A percentile compares a stretch with the other conserved stretches of the same genome.
Evolutionary conservation across 352 stramenopile genomes (phyloP).

Genomic region (Phytopythium mirpurense): DNA sequence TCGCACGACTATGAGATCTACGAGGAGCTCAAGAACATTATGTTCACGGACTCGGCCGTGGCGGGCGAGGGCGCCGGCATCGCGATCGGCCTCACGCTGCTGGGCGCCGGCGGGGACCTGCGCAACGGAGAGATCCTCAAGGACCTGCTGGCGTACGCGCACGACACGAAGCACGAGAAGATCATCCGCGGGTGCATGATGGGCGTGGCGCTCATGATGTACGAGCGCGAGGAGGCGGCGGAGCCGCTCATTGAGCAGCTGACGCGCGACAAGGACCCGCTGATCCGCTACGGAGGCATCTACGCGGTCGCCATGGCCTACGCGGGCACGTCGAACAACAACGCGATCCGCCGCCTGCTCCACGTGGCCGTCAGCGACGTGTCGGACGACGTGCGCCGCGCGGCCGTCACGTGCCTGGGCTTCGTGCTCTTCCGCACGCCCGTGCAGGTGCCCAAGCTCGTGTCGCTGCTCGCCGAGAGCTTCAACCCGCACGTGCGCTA

Average conservation of each 20-base stretch:
- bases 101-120: constrained; percentile 90
- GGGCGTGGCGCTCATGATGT: constrained; percentile 98
- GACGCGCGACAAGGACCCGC: constrained; percentile 94
- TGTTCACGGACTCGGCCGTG: constrained; percentile 98
- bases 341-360: constrained; percentile 94
- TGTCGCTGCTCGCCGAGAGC: constrained; percentile 96
- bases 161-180: constrained; percentile 99
- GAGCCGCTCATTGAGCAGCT: constrained; percentile 98
- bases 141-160: constrained; percentile 96
- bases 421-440: constrained; percentile 98
- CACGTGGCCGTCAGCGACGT: constrained; percentile 99
- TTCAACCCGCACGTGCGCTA: constrained; percentile 99
- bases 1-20: constrained; percentile 94
- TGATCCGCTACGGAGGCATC: constrained; percentile 98
- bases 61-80: constrained; percentile 96
- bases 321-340: constrained; percentile 97
- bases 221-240: constrained; percentile 95
- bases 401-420: constrained; percentile 95
- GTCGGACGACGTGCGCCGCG: constrained; percentile 97
- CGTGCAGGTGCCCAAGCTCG: constrained; percentile 90
- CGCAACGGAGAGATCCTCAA: constrained; percentile 81
- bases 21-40: constrained; percentile 96
- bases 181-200: constrained; percentile 98
- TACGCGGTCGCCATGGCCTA: constrained; percentile 98
- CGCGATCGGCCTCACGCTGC: constrained; percentile 96